Evolutionary conservation across 1,284 basidiomycete species (phyloP).

Genomic region (Termitomyces sp.): DNA sequence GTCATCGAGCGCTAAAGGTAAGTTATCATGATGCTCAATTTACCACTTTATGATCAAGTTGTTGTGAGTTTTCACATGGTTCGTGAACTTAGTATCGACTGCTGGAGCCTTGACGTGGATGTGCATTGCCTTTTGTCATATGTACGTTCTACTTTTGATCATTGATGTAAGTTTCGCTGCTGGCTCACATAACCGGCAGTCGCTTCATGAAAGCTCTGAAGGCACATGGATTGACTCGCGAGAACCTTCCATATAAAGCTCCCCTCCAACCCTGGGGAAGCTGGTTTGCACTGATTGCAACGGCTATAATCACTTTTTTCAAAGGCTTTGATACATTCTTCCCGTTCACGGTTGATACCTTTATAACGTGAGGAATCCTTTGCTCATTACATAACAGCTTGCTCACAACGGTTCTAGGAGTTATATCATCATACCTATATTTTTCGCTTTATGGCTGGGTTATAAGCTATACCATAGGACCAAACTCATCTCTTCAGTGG

Average conservation of each 20-base stretch:
- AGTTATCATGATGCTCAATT: conserved; percentile 5
- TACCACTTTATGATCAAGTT: conserved; percentile 7
- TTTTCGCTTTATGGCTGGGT: conserved; percentile 51
- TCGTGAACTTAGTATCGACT: conserved; percentile 64
- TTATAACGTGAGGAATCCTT: conserved; percentile 45
- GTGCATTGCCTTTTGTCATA: conserved; percentile 63
- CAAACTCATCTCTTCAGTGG: conserved; percentile 40
- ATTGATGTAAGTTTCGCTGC: not conserved
- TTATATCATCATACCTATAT: conserved; percentile 50
- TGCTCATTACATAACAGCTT: not conserved
- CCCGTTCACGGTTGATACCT: conserved; percentile 53
- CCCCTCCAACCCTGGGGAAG: conserved; percentile 61
- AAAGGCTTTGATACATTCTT: conserved; percentile 69
- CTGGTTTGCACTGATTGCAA: conserved; percentile 57
- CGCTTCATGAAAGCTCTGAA: conserved; percentile 68
- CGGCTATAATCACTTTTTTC: conserved; percentile 60
- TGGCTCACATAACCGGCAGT: conserved; percentile 21
- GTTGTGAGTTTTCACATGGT: conserved; percentile 59
- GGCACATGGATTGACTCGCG: conserved; percentile 59
- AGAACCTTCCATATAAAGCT: conserved; percentile 64
- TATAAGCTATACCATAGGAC: conserved; percentile 58
- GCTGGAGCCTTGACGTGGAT: conserved; percentile 75
- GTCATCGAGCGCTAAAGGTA: conserved; percentile 48
- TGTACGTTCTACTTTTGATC: conserved; percentile 33
- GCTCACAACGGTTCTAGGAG: conserved; percentile 24